Percentiles rank a stretch among this genome's conserved stretches.
phyloP scores from a whole-genome alignment of 306 rosid species.

The Sechiopsis laciniata region DNA sequence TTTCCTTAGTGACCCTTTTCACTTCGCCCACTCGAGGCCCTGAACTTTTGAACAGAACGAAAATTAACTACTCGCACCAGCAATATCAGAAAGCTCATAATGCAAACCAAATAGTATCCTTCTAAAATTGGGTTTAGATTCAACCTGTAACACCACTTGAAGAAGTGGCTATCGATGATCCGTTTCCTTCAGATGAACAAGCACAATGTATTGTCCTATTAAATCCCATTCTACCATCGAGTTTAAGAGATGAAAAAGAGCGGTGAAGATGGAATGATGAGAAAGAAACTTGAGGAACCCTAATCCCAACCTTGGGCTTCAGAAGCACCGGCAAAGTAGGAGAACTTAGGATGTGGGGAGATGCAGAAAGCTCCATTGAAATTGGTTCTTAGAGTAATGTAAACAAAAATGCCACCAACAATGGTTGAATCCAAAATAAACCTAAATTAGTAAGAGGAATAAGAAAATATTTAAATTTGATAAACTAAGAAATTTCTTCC shows the following conservation, averaged over 20 bases:
- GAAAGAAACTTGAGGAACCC: conserved; percentile 28
- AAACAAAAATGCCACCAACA: not conserved
- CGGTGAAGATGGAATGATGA: conserved; percentile 16
- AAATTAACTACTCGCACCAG: not conserved
- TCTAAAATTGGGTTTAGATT: not conserved
- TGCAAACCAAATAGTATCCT: not conserved
- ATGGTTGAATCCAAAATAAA: not conserved
- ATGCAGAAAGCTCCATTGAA: conserved; percentile 51
- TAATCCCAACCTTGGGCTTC: conserved; percentile 35
- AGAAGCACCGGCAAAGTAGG: conserved; percentile 34
- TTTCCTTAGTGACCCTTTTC: conserved; percentile 77
- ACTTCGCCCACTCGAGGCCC: conserved; percentile 81
- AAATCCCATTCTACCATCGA: conserved; percentile 29
- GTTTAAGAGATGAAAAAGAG: conserved; percentile 28
- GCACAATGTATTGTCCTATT: conserved; percentile 30
- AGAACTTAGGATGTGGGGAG: conserved; percentile 33
- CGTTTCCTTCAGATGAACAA: conserved; percentile 38
- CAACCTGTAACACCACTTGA: conserved; percentile 40
- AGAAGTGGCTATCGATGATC: conserved; percentile 34
- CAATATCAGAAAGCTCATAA: not conserved
- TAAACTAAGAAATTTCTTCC: no score
- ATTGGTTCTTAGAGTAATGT: not conserved
- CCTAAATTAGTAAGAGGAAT: no score
- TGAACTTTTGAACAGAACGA: conserved; percentile 25
- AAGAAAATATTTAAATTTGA: no score